These are phyloP conservation scores for Ceratobasidium sp. DNA, from an alignment of 1,284 basidiomycete genomes.

Conservation along the genomic window DNA sequence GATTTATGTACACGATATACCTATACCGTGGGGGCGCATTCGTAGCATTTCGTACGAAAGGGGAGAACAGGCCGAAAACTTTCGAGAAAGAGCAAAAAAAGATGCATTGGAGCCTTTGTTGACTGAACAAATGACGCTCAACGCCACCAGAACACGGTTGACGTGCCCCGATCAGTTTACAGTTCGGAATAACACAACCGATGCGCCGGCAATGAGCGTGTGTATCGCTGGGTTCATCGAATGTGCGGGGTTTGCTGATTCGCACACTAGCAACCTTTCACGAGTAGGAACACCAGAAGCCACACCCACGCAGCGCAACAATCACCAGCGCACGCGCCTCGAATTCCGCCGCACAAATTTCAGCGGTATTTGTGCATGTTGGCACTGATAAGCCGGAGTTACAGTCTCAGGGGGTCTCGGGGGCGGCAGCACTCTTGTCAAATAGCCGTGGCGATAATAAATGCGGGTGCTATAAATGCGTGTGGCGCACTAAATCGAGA, in stretches of 20 bases:
- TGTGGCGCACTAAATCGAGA: not conserved
- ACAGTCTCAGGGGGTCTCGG: slow-evolving; percentile 20
- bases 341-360: slow-evolving; percentile 10
- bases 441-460: slow-evolving; percentile 17
- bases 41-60: not conserved
- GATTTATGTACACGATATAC: not conserved
- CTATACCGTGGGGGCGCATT: not conserved
- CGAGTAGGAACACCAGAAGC: slow-evolving; percentile 23
- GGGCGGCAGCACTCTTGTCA: not conserved
- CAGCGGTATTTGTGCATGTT: slow-evolving; percentile 16
- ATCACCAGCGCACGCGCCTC: not conserved
- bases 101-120: not conserved
- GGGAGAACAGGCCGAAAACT: not conserved
- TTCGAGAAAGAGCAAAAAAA: not conserved
- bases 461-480: slow-evolving; percentile 6
- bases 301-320: slow-evolving; percentile 4
- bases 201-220: slow-evolving; percentile 5
- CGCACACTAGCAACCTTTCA: slow-evolving; percentile 13
- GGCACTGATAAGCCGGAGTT: slow-evolving; percentile 19
- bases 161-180: not conserved
- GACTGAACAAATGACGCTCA: not conserved
- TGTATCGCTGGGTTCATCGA: not conserved
- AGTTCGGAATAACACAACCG: not conserved
- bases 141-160: not conserved
- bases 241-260: not conserved